Base-by-base conservation (phyloP, 2,329 filamentous ascomycete genomes). In the Chrysoporthe austroafricana region DNA sequence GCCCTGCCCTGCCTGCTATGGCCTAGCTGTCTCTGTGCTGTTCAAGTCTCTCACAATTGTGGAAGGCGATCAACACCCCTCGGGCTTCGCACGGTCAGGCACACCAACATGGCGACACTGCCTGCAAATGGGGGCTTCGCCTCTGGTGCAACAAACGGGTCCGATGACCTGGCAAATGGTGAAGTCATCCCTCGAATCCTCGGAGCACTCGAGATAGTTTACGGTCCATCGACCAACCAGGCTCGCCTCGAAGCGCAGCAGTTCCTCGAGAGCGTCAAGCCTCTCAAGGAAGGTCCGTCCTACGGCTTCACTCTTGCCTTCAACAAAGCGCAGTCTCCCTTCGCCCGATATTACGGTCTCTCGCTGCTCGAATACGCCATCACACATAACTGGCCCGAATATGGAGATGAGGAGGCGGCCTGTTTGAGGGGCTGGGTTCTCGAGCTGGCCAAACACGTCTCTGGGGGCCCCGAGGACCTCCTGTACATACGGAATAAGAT, bases 271-370 rank as follows among this genome's bases (percentile, higher is more conserved):
- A 83, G 90, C 32, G 86, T 97, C 74, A 98, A 97, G 81, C 85
- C 88, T 59, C 87, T 91, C 73, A 84, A 88, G 67, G 89, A 94
- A 74, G 94, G 95, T 5, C 93, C 94, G 2, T 88, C 91, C 61
- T 90, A 96, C 80, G 96, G 96, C 72, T 97, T 93, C 79, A 86
- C 86, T 34, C 87, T 99, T 69, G 94, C 94, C 57, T 88, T 88
- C 72, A 90, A 96, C 78, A 86, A 84, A 74, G 83, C 85, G 48
- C 93, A 96, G 76, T 86, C 92, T 64, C 88, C 93, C 52, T 87
- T 96, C 65, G 91, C 98, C 66, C 91, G 96, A 73, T 94, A 98
- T 80, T 99, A 96, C 78, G 96, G 94, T 67, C 86, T 99, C 43
- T 96, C 94, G 39, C 85, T 99, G 66, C 87, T 99, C 72, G 95